Base-by-base conservation (phyloP, 345 rosid genomes). In the Dipteronia sinensis region DNA sequence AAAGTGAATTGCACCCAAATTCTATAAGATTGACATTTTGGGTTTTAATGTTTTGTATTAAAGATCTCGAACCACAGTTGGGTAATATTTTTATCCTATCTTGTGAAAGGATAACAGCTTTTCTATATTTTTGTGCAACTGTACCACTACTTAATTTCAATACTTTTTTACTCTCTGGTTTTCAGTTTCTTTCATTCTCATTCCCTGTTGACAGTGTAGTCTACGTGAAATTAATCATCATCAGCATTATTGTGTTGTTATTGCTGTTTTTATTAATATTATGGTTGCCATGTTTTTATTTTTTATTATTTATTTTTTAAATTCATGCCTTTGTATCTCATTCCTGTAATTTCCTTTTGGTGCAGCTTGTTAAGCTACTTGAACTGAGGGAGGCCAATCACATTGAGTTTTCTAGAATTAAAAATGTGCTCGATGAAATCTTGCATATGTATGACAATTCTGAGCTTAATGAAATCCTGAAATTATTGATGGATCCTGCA, bases 331-430 rank as follows among this genome's bases (percentile, higher is more conserved):
- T 17, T 76, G 69, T 42, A 42, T 78, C 73, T 82, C 59, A 84
- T 80, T 73, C 55, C 22, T 66, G 40, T 40, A 19, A 55, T 75
- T 86, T 31, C 46, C 25, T 78, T 44, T 71, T 64, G 40, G 38
- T 84, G 80, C 97, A 96, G 99, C 94, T 96, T 79, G 99, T 96
- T 83, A 96, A 94, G 90, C 90, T 96, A 63, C 98, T 96, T 75
- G 99, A 92, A 79, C 92, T 86, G 79, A 85, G 91, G 82, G 99
- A 96, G 86, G 88, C 95, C 87, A 96, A 96, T 88, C 95, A 92
- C 83, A 85, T 96, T 69, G 98, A 94, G 82, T 92, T 96, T 82
- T 91, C 95, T 74, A 87, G 99, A 83, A 92, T 96, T 79, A 93
- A 92, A 81, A 81, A 85, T 83, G 93, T 93, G 6, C 85, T 94